Evolutionary conservation across 306 rosid species (phyloP).

Genomic region (Cicer pinnatifidum): DNA sequence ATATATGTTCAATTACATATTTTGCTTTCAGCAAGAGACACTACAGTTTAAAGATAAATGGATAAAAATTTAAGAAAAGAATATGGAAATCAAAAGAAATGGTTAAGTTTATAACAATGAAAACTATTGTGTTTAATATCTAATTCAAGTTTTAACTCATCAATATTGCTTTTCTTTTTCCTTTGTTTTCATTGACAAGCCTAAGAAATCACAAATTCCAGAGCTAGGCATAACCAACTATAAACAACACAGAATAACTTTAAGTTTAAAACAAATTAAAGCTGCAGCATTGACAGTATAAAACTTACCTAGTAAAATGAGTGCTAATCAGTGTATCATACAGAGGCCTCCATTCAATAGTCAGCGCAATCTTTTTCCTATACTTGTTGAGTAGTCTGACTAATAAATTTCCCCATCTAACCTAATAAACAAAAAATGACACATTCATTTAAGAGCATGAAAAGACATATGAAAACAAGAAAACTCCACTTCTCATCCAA

Average conservation of each 20-base stretch:
- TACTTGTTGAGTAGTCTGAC: slow-evolving; percentile 84
- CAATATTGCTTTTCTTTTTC: slow-evolving; percentile 12
- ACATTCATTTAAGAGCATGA: slow-evolving; percentile 45
- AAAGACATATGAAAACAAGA: slow-evolving; percentile 19
- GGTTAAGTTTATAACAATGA: slow-evolving; percentile 27
- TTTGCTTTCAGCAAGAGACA: slow-evolving; percentile 40
- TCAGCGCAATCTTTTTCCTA: slow-evolving; percentile 74
- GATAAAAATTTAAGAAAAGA: slow-evolving; percentile 33
- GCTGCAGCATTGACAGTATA: slow-evolving; percentile 19
- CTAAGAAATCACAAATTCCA: slow-evolving; percentile 37
- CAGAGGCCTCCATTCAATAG: slow-evolving; percentile 82
- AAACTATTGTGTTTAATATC: slow-evolving; percentile 9
- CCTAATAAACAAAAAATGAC: slow-evolving; percentile 67
- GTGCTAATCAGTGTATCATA: slow-evolving; percentile 80
- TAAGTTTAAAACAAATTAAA: slow-evolving; percentile 23
- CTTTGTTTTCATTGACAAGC: slow-evolving; percentile 26
- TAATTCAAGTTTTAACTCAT: slow-evolving; percentile 31
- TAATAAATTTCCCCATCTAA: slow-evolving; percentile 95
- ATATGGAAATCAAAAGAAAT: slow-evolving; percentile 29
- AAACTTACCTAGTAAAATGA: slow-evolving; percentile 88
- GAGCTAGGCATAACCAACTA: slow-evolving; percentile 27
- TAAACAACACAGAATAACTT: slow-evolving; percentile 30
- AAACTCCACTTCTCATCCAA: slow-evolving; percentile 37
- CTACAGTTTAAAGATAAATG: slow-evolving; percentile 16
- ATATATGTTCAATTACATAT: slow-evolving; percentile 9